Conservation (phyloP, 2,329 filamentous ascomycete genomes). For the Sporothrix dimorphospora region DNA sequence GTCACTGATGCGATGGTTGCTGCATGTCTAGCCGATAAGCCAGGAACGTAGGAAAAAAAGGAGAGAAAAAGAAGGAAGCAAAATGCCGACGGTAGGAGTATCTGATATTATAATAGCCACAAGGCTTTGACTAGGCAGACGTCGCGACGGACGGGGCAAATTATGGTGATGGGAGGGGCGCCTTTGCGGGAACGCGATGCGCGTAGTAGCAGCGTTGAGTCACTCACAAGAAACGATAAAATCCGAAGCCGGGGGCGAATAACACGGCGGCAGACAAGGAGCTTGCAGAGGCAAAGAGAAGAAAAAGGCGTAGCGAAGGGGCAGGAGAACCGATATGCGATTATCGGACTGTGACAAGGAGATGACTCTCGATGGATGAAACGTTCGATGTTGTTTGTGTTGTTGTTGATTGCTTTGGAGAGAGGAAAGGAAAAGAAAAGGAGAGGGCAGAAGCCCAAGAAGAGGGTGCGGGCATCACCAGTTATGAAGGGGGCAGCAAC, state of each 20-base stretch:
- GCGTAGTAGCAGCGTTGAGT: slow-evolving; percentile 33
- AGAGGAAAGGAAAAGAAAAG: slow-evolving; percentile 41
- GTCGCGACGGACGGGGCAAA: slow-evolving; percentile 37
- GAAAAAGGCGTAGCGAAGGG: slow-evolving; percentile 41
- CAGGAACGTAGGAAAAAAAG: background rate
- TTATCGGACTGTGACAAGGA: slow-evolving; percentile 63
- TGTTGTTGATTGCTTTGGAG: slow-evolving; percentile 54
- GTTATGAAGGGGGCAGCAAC: slow-evolving; percentile 36
- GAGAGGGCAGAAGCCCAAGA: slow-evolving; percentile 38
- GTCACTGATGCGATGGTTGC: background rate
- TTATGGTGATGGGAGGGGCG: slow-evolving; percentile 40
- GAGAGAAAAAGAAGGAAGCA: background rate
- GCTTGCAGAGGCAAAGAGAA: slow-evolving; percentile 33
- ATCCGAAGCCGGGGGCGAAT: slow-evolving; percentile 40
- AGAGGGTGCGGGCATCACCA: slow-evolving; percentile 38
- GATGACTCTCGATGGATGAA: slow-evolving; percentile 56
- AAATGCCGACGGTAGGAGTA: background rate
- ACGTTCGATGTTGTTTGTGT: slow-evolving; percentile 46
- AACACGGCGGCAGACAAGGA: slow-evolving; percentile 30
- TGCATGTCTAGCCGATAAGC: background rate
- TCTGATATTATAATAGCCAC: background rate
- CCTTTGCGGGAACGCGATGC: slow-evolving; percentile 28
- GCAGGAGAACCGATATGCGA: slow-evolving; percentile 56
- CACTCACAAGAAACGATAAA: slow-evolving; percentile 42
- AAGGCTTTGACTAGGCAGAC: slow-evolving; percentile 5